Evolutionary conservation across 139 green algal genomes (phyloP), one percentile per base, ranked within the genome.

Genomic region (Closterium sp.): DNA sequence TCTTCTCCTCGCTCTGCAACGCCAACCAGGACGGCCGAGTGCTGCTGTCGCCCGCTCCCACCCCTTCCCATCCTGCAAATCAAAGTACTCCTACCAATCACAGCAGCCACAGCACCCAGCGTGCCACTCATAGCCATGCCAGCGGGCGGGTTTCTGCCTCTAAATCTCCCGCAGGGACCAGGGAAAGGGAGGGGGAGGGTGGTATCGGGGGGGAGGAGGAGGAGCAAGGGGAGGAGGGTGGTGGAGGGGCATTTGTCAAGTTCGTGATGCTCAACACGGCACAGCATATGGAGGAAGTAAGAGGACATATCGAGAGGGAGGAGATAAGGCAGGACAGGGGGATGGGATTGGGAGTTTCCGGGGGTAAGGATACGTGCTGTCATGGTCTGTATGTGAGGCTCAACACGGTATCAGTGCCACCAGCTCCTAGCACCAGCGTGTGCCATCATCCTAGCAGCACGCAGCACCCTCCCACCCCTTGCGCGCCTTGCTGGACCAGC

Each of bases 201-300:
- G 81, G 81, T 23, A 33, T 9, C 33, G 84, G 33, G 25, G 84
- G 16, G 36, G 32, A 31, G 87, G 35, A 10, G 36, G 35, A 33
- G 33, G 64, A 32, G 81, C 97, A 21, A 16, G 43, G 43, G 43
- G 12, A 69, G 43, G 43, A 69, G 43, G 43, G 23, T 69, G 43
- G 43, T 69, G 43, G 43, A 25, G 43, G 43, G 23, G 43, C 12
- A 16, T 69, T 69, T 69, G 95, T 92, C 6, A 91, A 91, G 89
- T 98, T 97, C 90, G 94, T 98, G 7, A 95, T 98, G 88, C 97
- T 99, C n/a, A 98, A 99, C 87, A 96, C 98, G 4, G 96, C 96
- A 3, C 91, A 92, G 0, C 95, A 97, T 34, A 99, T 99, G 83
- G 91, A 94, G 23, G 89, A 96, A 91, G 88, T 92, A 66, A 90